Evolutionary conservation across 768 basidiomycete genomes (phyloP), one percentile per base, ranked within the genome.

Genomic region (Rhizopogon roseolus): DNA sequence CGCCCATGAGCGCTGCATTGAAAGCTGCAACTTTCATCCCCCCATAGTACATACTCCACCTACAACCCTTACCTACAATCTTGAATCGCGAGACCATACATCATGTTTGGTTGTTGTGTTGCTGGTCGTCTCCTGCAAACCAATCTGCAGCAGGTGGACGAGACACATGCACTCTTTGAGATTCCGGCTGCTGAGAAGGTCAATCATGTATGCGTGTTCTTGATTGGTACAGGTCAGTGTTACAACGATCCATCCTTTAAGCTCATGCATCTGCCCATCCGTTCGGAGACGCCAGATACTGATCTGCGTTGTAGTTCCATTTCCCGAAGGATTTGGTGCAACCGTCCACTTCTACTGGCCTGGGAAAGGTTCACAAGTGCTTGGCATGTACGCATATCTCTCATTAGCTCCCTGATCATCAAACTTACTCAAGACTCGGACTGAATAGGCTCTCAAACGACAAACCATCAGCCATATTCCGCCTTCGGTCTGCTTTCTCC

Each of bases 281-380:
- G 42, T 52, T 41, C 14, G 36, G 22, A 81, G 88, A 89, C 0
- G 81, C 86, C 1, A 14, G 8, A 22, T 34, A 17, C n/a, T 49
- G 41, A 55, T 39, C n/a, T 34, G 13, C 8, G 13, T 1, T 41
- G 11, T 39, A 82, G 89, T 90, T 0, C 82, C 86, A 2, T 93
- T 93, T 60, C 91, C 91, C 5, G 84, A 88, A 22, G 89, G 90
- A 36, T 92, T 84, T 63, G 91, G 85, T 16, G 88, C 88, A 11
- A 84, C 90, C 0, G 90, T 93, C 8, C 90, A 93, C 64, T 86
- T 93, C 64, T 82, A 82, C 66, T 90, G 85, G 88, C 91, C 90
- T 1, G 90, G 88, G 10, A 90, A 82, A 66, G 92, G 91, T 3
- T 93, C 91, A 58, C 91, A 91, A 66, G 67, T 93, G 27, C 73